Evolutionary conservation across 129 eudicot species (phyloP).

Genomic region (Tagetes patula): DNA sequence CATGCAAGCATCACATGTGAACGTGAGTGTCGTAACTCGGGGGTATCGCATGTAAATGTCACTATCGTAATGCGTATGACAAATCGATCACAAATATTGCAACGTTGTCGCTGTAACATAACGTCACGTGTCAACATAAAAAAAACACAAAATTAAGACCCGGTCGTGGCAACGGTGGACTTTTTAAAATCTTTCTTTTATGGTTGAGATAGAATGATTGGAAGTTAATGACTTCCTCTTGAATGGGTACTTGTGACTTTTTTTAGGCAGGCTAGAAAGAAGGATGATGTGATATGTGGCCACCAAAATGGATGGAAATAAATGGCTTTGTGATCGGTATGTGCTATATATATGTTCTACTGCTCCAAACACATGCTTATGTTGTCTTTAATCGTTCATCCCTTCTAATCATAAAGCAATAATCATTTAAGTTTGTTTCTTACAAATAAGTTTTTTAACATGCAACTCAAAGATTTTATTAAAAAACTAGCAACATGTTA

Average conservation of each 20-base stretch:
- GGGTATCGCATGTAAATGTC: too few species aligned
- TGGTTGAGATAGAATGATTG: not conserved
- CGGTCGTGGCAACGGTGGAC: too few species aligned
- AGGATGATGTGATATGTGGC: slow-evolving; percentile 21
- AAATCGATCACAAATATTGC: too few species aligned
- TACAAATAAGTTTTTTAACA: not conserved
- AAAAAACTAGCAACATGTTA: too few species aligned
- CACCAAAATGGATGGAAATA: slow-evolving; percentile 15
- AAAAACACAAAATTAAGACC: not conserved
- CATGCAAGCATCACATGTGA: too few species aligned
- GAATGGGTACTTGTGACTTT: slow-evolving; percentile 9
- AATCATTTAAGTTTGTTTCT: not conserved
- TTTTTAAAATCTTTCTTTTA: not conserved
- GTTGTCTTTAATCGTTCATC: slow-evolving; percentile 10
- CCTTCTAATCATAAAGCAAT: slow-evolving; percentile 7
- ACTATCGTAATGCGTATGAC: too few species aligned
- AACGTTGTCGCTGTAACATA: too few species aligned
- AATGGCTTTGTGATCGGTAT: not conserved
- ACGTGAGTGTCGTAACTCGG: too few species aligned
- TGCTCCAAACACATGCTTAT: slow-evolving; percentile 31
- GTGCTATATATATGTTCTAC: slow-evolving; percentile 14
- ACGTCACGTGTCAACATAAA: too few species aligned
- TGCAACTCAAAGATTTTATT: too few species aligned
- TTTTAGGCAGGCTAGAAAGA: slow-evolving; percentile 4
- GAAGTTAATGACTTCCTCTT: slow-evolving; percentile 4